Conservation (phyloP, 805 yeast species). For the Torulaspora indica region DNA sequence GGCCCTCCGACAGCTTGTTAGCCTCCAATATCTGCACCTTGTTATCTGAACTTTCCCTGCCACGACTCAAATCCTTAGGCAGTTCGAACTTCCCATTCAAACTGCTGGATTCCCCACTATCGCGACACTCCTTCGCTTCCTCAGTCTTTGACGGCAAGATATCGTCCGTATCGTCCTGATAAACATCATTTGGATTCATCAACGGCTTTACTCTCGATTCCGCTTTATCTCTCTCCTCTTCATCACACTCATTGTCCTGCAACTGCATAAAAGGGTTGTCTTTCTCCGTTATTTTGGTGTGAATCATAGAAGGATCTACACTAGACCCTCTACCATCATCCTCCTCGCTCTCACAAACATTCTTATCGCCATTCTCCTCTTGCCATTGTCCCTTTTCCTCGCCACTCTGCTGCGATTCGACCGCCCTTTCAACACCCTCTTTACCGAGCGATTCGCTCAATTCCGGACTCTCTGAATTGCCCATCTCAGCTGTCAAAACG, state of each 20-base stretch:
- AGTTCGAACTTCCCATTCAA: not conserved
- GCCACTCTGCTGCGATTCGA: not conserved
- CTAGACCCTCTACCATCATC: constrained; percentile 3
- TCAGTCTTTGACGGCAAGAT: constrained; percentile 13
- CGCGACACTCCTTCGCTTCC: constrained; percentile 9
- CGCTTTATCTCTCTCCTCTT: not conserved
- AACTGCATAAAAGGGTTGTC: constrained; percentile 30
- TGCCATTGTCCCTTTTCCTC: not conserved
- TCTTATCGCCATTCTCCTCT: not conserved
- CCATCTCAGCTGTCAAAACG: not conserved
- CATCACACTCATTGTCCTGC: constrained; percentile 1
- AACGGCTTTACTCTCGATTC: constrained; percentile 1
- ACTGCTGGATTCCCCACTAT: constrained; percentile 11
- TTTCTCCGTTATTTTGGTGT: constrained; percentile 26
- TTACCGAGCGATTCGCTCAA: not conserved
- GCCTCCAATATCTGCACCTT: constrained; percentile 31
- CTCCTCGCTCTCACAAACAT: not conserved
- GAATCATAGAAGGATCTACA: constrained; percentile 20
- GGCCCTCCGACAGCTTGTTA: constrained; percentile 32
- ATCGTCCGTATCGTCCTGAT: constrained; percentile 28
- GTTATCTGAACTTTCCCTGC: not conserved
- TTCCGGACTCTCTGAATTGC: not conserved
- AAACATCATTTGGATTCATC: constrained; percentile 24
- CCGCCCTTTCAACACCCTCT: not conserved
- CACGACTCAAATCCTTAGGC: not conserved